Base-by-base conservation (phyloP, 1,139 yeast genomes). In the Lodderomyces margitis region DNA sequence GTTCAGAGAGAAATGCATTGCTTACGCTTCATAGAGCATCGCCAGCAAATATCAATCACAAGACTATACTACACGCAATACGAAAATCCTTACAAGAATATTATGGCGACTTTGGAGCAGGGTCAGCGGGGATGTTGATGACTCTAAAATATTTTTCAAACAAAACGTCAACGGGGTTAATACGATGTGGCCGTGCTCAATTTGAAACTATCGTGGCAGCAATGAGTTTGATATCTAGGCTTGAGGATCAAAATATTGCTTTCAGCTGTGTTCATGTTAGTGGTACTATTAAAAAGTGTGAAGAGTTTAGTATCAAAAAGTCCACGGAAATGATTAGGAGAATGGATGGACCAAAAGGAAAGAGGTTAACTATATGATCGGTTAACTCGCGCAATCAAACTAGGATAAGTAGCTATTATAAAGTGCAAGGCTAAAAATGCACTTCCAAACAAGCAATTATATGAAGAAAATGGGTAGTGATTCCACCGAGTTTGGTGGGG, bases 221-320 rank as follows among this genome's bases (percentile, higher is more conserved):
- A 0, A 58, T 91, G 48, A 72, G 87, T 0, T 66, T 85, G 45
- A 76, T 88, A n/a, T 71, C 68, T 36, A 63, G 66, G 21, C 54
- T 88, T 2, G 81, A 73, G 23, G 78, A 75, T n/a, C 58, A 60
- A 27, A 66, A 68, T 4, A 80, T 83, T 8, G 74, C 84, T 4
- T 60, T 89, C 7, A 70, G 81, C 42, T 82, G 87, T 32, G 64
- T 77, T 2, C 83, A 86, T 47, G 81, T 87, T 0, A 83, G 95
- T 54, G 98, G 97, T 0, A 89, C 98, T 0, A 89, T 92, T 36
- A 84, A 83, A 57, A 88, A 88, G 57, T 77, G 95, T 54, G 95
- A 89, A 57, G 75, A 81, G 51, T 78, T 70, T 46, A 83, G 85
- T 0, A 75, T 81, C 47, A 53, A 68, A 52, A 60, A 75, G 47